Base-by-base conservation (phyloP, 805 yeast genomes). In the Kodamaea kaohsiungensis region DNA sequence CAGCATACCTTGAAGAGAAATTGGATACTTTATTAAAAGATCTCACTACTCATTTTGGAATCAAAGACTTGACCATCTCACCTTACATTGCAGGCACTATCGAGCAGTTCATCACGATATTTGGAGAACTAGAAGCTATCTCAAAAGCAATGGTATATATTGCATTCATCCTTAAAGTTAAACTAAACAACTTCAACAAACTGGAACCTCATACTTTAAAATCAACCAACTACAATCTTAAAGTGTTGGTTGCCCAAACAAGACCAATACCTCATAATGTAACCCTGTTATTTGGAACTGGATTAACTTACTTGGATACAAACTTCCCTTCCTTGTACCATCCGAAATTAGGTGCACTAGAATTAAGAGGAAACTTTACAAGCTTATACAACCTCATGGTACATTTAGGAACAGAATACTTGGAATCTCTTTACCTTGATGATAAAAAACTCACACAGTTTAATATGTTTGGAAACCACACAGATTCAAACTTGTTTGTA, bases 41-140 rank as follows among this genome's bases (percentile, higher is more conserved):
- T 5, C 40, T 72, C 33, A 64, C 59, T 39, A 51, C 57, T 5
- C 57, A 58, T 16, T 74, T 73, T 46, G 50, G 48, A 5, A 48
- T 67, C 6, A 56, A 54, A 4, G 66, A 67, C 40, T 27, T 70
- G 6, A 39, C 60, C 1, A 37, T 71, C 6, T 67, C 74, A 0
- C 55, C 57, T 5, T 46, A 56, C 1, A 49, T 54, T 0, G 59
- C 67, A 6, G 74, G 71, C 7, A 48, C 67, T 9, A 57, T 72
- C 7, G 78, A 75, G 42, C 54, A 75, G 46, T 64, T 62, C 49
- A 49, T 75, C 5, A 59, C 72, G 1, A 35, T 76, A 5, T 62
- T 62, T 47, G 80, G 80, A 1, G 53, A 51, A 10, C 27, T 56
- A 18, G 55, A 57, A 7, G 49, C 59, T 7, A 56, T 65, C n/a